Base-by-base conservation (phyloP, 805 yeast species). In the Zygotorulaspora danielsina region DNA sequence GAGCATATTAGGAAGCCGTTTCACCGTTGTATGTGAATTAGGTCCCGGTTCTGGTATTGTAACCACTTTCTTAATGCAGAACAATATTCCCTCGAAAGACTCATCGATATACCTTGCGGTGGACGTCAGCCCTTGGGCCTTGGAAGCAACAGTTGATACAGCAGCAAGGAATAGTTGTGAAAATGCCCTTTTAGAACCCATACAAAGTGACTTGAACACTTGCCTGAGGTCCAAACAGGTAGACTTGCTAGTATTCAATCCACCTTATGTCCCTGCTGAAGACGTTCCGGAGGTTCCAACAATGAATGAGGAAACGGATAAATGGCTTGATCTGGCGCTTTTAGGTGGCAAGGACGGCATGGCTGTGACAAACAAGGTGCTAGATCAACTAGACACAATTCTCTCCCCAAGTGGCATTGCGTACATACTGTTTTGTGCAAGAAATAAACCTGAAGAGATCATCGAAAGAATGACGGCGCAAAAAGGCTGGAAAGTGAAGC, bases 181-280 rank as follows among this genome's bases (percentile, higher is more conserved):
- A 10, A 41, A 53, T 1, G 21, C 29, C 1, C 56, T 52, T 34
- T 48, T 77, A 12, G 84, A 78, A 26, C 48, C 69, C 0, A 39
- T 81, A 1, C 84, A 83, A 43, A 72, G 79, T 57, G 75, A 75
- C 52, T 62, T 88, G 20, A 72, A 83, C 0, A 51, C 71, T 7
- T 69, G 76, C 2, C 46, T 87, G 7, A 58, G 73, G 9, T 54
- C 55, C 0, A 50, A 69, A 2, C 36, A 64, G 4, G 71, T 88
- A 1, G 97, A 93, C 53, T 41, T 90, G 1, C 65, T 93, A 16
- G 69, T 93, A 1, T 93, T 93, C 64, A 93, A 93, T 55, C 98
- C 98, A 0, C 98, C 98, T 0, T 93, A 93, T 57, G 98, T 93
- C 1, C 98, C 98, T 0, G 85, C 90, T 1, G 88, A 79, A 42